phyloP scores from a whole-genome alignment of 768 basidiomycete genomes.

The Russula foetens region DNA sequence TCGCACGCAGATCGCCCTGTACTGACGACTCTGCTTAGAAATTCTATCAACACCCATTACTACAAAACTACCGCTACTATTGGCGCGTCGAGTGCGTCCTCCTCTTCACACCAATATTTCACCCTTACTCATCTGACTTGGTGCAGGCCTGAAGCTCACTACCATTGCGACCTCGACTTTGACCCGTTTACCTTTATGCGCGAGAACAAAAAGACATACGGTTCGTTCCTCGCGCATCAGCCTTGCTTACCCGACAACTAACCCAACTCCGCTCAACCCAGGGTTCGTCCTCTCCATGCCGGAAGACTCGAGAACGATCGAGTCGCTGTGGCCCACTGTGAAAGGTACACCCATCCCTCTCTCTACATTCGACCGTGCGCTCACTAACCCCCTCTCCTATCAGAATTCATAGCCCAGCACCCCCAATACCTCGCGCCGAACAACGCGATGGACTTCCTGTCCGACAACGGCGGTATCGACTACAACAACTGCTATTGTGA shows the following conservation, averaged over 20 bases:
- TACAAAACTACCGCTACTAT: conserved; percentile 75
- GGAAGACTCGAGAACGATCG: conserved; percentile 75
- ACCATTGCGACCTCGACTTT: conserved; percentile 66
- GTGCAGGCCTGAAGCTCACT: conserved; percentile 62
- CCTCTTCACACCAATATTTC: background rate
- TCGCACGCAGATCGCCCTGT: background rate
- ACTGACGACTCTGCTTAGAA: conserved; percentile 36
- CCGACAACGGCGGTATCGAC: conserved; percentile 58
- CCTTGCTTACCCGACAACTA: background rate
- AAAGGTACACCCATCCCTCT: conserved; percentile 38
- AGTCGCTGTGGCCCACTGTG: conserved; percentile 67
- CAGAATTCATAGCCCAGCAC: conserved; percentile 61
- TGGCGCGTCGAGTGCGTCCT: conserved; percentile 78
- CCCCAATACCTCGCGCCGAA: conserved; percentile 52
- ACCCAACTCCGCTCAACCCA: conserved; percentile 21
- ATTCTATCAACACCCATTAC: conserved; percentile 74
- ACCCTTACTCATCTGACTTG: background rate
- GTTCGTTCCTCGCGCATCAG: conserved; percentile 29
- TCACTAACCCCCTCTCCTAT: conserved; percentile 14
- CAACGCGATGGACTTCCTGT: conserved; percentile 68
- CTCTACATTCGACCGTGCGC: background rate
- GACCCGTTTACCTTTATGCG: conserved; percentile 73
- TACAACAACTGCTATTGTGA: conserved; percentile 74
- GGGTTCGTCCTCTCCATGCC: conserved; percentile 73
- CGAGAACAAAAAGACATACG: conserved; percentile 75